These are phyloP conservation scores for Backusella sp. DNA, from an alignment of 192 early-diverging fungal genomes.

Conservation along the genomic window DNA sequence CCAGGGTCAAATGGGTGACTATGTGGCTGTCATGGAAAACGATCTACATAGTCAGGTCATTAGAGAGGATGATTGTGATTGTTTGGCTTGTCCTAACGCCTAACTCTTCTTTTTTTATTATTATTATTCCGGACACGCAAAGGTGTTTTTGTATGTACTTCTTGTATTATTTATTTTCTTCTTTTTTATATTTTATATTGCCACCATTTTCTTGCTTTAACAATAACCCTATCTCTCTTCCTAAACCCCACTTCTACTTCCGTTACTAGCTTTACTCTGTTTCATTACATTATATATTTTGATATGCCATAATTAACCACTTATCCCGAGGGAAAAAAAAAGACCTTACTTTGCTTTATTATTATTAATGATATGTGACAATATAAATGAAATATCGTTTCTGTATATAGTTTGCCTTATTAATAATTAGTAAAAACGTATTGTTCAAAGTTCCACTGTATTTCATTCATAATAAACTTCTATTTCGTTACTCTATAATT, in stretches of 20 bases:
- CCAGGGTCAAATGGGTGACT: constrained; percentile 2
- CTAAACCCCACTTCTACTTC: neutral
- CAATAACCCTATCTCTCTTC: neutral
- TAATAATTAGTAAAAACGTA: neutral
- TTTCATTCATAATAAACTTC: neutral
- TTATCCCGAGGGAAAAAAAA: neutral
- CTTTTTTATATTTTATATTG: neutral
- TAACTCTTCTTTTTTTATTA: neutral
- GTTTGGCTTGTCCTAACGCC: constrained; percentile 7
- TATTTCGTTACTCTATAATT: too few species aligned
- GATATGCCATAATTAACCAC: neutral
- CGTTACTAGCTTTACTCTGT: neutral
- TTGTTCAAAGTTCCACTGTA: neutral
- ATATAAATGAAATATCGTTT: neutral
- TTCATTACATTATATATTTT: neutral
- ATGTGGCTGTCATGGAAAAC: constrained; percentile 4
- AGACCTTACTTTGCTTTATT: neutral
- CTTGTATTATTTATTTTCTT: neutral
- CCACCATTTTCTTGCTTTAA: neutral
- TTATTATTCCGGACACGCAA: neutral
- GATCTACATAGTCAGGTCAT: constrained; percentile 10
- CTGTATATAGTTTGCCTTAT: neutral
- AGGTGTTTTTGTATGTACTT: neutral
- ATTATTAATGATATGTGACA: neutral
- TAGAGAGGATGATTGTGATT: constrained; percentile 6